Conservation (phyloP, 2,329 filamentous ascomycete genomes). For the Aspergillus ustus region DNA sequence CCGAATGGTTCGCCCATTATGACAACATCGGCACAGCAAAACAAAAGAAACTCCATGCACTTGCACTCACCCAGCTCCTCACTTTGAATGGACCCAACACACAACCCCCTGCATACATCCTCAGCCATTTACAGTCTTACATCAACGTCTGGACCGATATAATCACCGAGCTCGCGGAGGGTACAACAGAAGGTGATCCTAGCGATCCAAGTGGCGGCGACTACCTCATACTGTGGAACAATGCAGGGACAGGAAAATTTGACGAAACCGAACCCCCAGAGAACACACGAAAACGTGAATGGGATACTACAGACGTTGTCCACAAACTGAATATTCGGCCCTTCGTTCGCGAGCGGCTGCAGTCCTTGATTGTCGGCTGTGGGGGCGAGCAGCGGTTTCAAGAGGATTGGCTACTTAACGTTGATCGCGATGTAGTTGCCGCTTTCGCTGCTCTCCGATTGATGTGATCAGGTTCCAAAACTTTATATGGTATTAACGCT, state of each 20-base stretch:
- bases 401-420: conserved; percentile 49
- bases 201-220: conserved; percentile 40
- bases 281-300: conserved; percentile 44
- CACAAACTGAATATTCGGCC: conserved; percentile 51
- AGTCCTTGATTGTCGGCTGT: conserved; percentile 43
- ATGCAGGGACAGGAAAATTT: conserved; percentile 37
- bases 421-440: conserved; percentile 48
- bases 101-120: conserved; percentile 45
- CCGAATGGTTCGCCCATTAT: conserved; percentile 55
- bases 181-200: conserved; percentile 41
- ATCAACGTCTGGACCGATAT: conserved; percentile 54
- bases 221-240: conserved; percentile 48
- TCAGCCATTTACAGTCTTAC: conserved; percentile 51
- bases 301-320: conserved; percentile 47
- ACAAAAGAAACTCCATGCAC: conserved; percentile 53
- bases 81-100: conserved; percentile 40
- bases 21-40: conserved; percentile 52
- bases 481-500: not conserved
- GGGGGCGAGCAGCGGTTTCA: conserved; percentile 49
- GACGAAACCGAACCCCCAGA: conserved; percentile 47
- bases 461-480: conserved; percentile 26
- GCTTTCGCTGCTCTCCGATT: conserved; percentile 46
- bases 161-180: conserved; percentile 50
- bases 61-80: conserved; percentile 52
- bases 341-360: conserved; percentile 48